Conservation (phyloP, 345 rosid genomes). For the Salix caprea region DNA sequence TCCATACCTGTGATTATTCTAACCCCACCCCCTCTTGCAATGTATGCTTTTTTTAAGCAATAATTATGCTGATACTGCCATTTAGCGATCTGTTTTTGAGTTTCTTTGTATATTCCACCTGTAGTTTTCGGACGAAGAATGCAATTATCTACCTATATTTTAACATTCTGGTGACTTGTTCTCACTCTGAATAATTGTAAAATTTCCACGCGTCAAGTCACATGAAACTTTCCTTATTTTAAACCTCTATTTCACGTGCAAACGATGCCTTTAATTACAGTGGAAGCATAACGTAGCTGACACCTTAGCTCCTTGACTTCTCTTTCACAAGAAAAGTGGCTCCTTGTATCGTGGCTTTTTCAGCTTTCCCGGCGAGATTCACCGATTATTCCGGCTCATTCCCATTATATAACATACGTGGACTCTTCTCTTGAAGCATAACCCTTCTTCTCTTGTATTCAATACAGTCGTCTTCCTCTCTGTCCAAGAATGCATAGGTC, state of each 20-base stretch:
- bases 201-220: background rate
- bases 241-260: background rate
- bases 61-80: background rate
- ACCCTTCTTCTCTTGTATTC: no score
- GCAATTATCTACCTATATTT: background rate
- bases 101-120: background rate
- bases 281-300: background rate
- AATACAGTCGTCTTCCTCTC: no score
- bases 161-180: no score
- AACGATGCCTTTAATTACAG: background rate
- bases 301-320: no score
- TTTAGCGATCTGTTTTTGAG: background rate
- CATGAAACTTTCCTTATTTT: background rate
- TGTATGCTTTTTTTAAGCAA: background rate
- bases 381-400: no score
- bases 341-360: no score
- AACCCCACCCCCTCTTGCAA: background rate
- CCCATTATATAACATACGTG: no score
- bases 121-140: background rate
- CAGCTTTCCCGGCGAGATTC: no score
- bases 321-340: no score
- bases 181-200: no score
- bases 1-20: conserved; percentile 12
- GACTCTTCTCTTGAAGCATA: no score
- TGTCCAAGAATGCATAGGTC: conserved; percentile 39